Evolutionary conservation across 2,329 filamentous ascomycete genomes (phyloP).

Genomic region (Xylariaceae sp.): DNA sequence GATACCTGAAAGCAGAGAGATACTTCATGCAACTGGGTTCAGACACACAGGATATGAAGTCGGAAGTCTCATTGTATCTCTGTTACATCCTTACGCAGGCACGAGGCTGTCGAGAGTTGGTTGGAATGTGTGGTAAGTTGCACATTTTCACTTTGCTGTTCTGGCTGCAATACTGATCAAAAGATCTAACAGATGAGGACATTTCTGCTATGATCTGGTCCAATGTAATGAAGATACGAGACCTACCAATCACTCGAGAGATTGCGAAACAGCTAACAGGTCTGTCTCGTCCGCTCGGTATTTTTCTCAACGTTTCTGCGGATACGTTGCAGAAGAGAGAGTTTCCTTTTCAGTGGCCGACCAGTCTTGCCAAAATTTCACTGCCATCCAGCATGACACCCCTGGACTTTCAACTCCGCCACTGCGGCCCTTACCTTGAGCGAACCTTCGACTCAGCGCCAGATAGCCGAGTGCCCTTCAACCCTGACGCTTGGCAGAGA

Average conservation of each 20-base stretch:
- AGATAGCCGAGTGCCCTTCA: slow-evolving; percentile 67
- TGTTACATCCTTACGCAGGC: background rate
- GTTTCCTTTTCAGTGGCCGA: background rate
- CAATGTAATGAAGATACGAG: too few species aligned
- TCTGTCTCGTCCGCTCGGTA: background rate
- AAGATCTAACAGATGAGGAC: background rate
- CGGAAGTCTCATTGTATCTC: background rate
- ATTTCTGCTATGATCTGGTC: too few species aligned
- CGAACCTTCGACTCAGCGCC: slow-evolving; percentile 67
- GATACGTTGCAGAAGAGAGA: background rate
- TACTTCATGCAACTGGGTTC: background rate
- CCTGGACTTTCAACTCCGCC: slow-evolving; percentile 61
- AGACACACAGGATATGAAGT: background rate
- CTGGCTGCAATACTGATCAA: background rate
- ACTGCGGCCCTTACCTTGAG: slow-evolving; percentile 73
- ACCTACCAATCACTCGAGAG: too few species aligned
- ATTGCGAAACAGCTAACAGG: background rate
- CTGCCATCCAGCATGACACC: background rate
- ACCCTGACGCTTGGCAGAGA: slow-evolving; percentile 75
- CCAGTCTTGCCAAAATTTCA: background rate
- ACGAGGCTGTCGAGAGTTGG: background rate
- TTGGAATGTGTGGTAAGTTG: background rate
- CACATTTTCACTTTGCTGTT: background rate
- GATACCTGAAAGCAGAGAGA: background rate
- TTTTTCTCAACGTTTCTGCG: background rate